Percentiles rank a stretch among this genome's conserved stretches.
Conservation (phyloP, 176 grass and related monocot species). For the Dendrocalamus sinicus region DNA sequence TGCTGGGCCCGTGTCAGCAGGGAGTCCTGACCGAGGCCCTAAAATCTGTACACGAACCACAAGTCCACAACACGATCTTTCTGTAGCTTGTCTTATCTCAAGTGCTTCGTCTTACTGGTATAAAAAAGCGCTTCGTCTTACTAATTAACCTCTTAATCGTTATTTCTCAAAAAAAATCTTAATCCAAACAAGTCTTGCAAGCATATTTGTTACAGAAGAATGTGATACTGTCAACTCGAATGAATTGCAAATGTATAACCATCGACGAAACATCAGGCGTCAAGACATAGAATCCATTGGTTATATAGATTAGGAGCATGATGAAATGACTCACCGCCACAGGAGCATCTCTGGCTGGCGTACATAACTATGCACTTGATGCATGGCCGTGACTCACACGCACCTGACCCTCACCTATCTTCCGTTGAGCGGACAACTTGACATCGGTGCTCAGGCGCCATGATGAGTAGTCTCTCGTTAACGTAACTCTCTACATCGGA, state of each 20-base stretch:
- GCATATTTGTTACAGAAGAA: neutral
- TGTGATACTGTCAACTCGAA: neutral
- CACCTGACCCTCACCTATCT: neutral
- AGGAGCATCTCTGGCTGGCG: neutral
- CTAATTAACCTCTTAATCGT: too few species aligned
- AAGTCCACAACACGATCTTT: too few species aligned
- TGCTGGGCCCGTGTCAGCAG: too few species aligned
- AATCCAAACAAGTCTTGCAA: neutral
- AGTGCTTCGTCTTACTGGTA: too few species aligned
- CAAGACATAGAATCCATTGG: neutral
- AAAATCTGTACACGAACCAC: too few species aligned
- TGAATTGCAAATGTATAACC: neutral
- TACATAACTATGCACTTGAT: neutral
- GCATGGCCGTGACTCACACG: neutral
- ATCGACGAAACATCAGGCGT: neutral
- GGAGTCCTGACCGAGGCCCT: too few species aligned
- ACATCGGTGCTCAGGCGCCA: conserved; percentile 31
- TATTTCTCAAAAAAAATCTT: too few species aligned
- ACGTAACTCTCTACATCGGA: neutral
- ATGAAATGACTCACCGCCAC: neutral
- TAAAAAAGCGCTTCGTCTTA: too few species aligned
- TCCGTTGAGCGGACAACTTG: neutral
- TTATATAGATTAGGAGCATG: neutral
- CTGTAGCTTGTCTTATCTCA: too few species aligned
- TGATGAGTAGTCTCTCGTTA: neutral